Percentiles rank a stretch among this genome's conserved stretches.
These are phyloP conservation scores for Allomyces macrogynus DNA, from an alignment of 192 early-diverging fungal genomes.

Conservation along the genomic window DNA sequence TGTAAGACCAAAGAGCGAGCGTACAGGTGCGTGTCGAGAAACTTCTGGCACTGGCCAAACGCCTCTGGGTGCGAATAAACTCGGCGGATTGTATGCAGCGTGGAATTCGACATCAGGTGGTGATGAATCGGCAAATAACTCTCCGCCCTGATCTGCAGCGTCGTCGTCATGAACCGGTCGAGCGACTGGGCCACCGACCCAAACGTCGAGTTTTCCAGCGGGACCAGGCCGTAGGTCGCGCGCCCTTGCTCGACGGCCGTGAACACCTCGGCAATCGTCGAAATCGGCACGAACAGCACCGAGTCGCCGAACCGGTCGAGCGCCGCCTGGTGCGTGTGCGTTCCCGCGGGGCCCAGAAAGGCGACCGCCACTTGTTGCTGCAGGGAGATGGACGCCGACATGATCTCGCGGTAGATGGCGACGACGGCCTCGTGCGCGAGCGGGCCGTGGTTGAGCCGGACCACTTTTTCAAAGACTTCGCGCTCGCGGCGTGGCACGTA, in stretches of 20 bases:
- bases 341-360: constrained; percentile 76
- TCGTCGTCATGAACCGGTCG: constrained; percentile 46
- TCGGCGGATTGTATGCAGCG: constrained; percentile 42
- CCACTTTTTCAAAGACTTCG: constrained; percentile 52
- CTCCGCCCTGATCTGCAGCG: constrained; percentile 55
- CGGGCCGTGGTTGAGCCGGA: constrained; percentile 53
- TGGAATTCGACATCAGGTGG: constrained; percentile 47
- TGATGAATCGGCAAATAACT: constrained; percentile 67
- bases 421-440: constrained; percentile 44
- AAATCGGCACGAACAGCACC: constrained; percentile 43
- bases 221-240: constrained; percentile 71
- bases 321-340: constrained; percentile 79
- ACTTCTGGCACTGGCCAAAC: constrained; percentile 60
- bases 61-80: constrained; percentile 62
- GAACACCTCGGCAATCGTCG: constrained; percentile 59
- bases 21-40: constrained; percentile 40
- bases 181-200: constrained; percentile 71
- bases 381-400: constrained; percentile 72
- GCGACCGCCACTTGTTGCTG: constrained; percentile 62
- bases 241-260: constrained; percentile 46
- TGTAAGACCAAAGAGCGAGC: no score
- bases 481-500: constrained; percentile 60
- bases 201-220: constrained; percentile 84
- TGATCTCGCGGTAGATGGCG: constrained; percentile 58
- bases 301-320: constrained; percentile 57